These are phyloP conservation scores for Entomophthora muscae DNA, from an alignment of 371 early-diverging fungal genomes.

Conservation along the genomic window DNA sequence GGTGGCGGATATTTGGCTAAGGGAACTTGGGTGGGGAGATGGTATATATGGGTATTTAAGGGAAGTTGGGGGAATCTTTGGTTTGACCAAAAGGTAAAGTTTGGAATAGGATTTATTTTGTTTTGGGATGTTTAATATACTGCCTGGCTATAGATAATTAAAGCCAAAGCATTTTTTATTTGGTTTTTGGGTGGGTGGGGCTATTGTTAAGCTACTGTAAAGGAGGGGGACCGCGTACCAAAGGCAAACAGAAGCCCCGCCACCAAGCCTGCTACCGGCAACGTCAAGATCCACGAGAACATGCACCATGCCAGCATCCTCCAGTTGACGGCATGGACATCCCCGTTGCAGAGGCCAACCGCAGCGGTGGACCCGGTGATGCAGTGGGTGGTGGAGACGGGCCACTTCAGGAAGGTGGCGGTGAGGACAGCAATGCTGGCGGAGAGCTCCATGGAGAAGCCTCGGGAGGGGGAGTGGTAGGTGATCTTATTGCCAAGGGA, in stretches of 20 bases:
- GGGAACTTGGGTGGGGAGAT: too few relatives aligned
- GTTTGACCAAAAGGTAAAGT: too few relatives aligned
- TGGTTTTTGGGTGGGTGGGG: too few relatives aligned
- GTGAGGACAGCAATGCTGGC: slow-evolving; percentile 70
- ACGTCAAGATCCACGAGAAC: slow-evolving; percentile 62
- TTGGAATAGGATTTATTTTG: too few relatives aligned
- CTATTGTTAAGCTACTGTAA: background rate
- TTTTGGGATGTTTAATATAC: too few relatives aligned
- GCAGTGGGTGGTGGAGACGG: slow-evolving; percentile 81
- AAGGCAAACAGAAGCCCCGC: slow-evolving; percentile 56
- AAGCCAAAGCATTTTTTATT: too few relatives aligned
- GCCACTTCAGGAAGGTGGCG: slow-evolving; percentile 58
- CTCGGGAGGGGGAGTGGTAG: slow-evolving; percentile 67
- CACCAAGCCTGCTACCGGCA: slow-evolving; percentile 54
- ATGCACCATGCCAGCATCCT: slow-evolving; percentile 44
- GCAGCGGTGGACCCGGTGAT: slow-evolving; percentile 67
- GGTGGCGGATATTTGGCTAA: too few relatives aligned
- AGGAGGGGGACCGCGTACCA: slow-evolving; percentile 27
- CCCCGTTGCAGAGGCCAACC: slow-evolving; percentile 73
- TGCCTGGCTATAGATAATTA: too few relatives aligned
- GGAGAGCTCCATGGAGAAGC: slow-evolving; percentile 68
- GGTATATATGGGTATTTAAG: too few relatives aligned
- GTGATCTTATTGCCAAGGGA: slow-evolving; percentile 73
- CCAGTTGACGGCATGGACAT: slow-evolving; percentile 62
- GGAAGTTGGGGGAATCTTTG: too few relatives aligned